Conservation (phyloP, 768 basidiomycete species). For the Russula sp. region DNA sequence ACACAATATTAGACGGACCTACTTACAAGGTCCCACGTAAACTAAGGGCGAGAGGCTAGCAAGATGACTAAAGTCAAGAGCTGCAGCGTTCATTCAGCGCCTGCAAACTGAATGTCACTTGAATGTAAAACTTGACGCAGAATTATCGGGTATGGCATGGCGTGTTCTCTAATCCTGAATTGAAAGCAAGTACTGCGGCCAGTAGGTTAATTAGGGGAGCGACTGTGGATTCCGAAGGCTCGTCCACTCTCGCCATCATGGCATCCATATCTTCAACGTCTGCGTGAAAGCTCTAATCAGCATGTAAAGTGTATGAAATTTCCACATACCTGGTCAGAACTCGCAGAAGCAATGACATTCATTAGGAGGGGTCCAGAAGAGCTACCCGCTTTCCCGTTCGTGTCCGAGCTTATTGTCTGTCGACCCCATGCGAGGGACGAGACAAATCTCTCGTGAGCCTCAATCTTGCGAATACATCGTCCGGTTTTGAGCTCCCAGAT, state of each 20-base stretch:
- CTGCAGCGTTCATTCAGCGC: background rate
- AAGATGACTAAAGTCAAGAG: background rate
- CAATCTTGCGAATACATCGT: slow-evolving; percentile 33
- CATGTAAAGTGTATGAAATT: background rate
- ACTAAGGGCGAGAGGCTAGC: slow-evolving; percentile 8
- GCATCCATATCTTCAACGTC: slow-evolving; percentile 23
- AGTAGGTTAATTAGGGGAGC: slow-evolving; percentile 7
- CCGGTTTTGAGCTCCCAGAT: slow-evolving; percentile 52
- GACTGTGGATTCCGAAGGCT: background rate
- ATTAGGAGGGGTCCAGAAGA: slow-evolving; percentile 15
- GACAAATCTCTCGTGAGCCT: slow-evolving; percentile 21
- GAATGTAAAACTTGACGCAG: slow-evolving; percentile 2
- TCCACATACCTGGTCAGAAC: slow-evolving; percentile 20
- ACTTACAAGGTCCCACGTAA: slow-evolving; percentile 14
- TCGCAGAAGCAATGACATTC: slow-evolving; percentile 21
- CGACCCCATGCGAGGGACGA: slow-evolving; percentile 21
- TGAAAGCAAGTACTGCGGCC: slow-evolving; percentile 16
- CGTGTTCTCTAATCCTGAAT: slow-evolving; percentile 14
- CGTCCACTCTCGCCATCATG: slow-evolving; percentile 10
- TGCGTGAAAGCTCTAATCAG: background rate
- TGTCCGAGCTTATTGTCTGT: slow-evolving; percentile 14
- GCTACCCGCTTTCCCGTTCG: slow-evolving; percentile 13
- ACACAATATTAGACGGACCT: background rate
- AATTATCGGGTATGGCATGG: slow-evolving; percentile 12
- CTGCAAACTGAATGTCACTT: slow-evolving; percentile 9